phyloP scores from a whole-genome alignment of 371 early-diverging fungal species.

The Blastocladiella emersonii region DNA sequence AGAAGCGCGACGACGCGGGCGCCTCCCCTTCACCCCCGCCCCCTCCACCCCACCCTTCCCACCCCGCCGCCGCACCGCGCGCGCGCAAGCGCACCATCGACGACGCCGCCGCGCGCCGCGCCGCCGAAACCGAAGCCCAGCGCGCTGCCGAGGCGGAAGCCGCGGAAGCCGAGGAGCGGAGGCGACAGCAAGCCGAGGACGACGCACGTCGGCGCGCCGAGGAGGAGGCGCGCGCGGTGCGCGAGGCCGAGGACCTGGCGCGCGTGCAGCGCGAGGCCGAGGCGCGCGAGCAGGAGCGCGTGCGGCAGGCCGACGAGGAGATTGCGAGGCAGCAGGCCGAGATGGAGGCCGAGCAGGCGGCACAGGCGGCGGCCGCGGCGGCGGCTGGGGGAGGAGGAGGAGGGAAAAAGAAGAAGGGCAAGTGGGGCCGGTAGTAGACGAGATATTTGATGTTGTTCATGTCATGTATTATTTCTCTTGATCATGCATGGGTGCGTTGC shows the following conservation, averaged over 20 bases:
- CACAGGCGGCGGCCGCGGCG: no score
- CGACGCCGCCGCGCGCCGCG: not conserved
- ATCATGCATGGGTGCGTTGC: no score
- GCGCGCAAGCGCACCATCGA: not conserved
- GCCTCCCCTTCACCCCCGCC: no score
- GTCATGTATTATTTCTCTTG: no score
- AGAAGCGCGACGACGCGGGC: not conserved
- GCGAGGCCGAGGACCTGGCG: not conserved
- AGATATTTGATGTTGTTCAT: no score
- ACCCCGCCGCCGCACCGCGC: not conserved
- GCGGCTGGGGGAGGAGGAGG: no score
- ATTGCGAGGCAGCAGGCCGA: not conserved
- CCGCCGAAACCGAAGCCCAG: not conserved
- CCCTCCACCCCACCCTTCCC: no score
- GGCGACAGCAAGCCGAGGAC: no score
- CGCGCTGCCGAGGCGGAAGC: not conserved
- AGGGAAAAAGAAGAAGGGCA: no score
- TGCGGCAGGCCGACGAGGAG: not conserved
- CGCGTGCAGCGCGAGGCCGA: not conserved
- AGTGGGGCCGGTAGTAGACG: no score
- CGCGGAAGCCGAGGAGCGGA: not conserved
- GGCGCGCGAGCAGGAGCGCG: not conserved
- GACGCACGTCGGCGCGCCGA: not conserved
- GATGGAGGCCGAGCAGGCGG: not conserved
- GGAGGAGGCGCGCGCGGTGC: not conserved